Evolutionary conservation across 805 yeast species (phyloP).

Genomic region (Nakazawaea wyomingensis): DNA sequence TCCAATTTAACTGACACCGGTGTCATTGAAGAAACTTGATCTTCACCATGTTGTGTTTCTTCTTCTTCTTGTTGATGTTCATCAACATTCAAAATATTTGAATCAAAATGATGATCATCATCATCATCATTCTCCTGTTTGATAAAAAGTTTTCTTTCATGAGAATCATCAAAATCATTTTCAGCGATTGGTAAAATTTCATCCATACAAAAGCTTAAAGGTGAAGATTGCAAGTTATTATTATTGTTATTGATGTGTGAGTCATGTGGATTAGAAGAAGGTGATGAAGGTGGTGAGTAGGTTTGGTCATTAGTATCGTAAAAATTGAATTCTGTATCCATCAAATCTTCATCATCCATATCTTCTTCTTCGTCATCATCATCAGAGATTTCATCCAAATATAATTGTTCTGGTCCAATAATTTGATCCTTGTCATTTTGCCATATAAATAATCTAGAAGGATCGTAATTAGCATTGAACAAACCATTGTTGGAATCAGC

Average conservation of each 20-base stretch:
- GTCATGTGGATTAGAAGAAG: slow-evolving; percentile 3
- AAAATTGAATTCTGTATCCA: slow-evolving; percentile 7
- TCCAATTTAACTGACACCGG: not conserved
- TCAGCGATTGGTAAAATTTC: not conserved
- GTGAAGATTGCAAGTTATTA: not conserved
- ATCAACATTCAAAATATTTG: no score
- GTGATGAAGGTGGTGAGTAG: slow-evolving; percentile 2
- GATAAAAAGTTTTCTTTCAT: not conserved
- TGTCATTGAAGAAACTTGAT: no score
- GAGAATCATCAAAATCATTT: not conserved
- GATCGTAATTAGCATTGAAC: slow-evolving; percentile 8
- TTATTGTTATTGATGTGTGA: slow-evolving; percentile 6
- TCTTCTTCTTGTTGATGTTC: no score
- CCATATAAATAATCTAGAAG: slow-evolving; percentile 13
- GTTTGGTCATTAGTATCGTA: slow-evolving; percentile 7
- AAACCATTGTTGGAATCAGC: slow-evolving; percentile 8
- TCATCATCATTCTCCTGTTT: not conserved
- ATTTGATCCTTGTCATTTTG: slow-evolving; percentile 9
- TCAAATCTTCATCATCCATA: slow-evolving; percentile 10
- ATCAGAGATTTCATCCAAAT: slow-evolving; percentile 18
- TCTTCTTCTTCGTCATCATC: slow-evolving; percentile 17
- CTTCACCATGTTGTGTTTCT: no score
- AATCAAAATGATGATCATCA: no score
- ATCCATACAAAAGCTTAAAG: slow-evolving; percentile 2
- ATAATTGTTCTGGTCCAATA: slow-evolving; percentile 14